Percentiles rank a stretch among this genome's conserved stretches.
Conservation (phyloP, 176 grass and related monocot genomes). For the Ensete glaucum region DNA sequence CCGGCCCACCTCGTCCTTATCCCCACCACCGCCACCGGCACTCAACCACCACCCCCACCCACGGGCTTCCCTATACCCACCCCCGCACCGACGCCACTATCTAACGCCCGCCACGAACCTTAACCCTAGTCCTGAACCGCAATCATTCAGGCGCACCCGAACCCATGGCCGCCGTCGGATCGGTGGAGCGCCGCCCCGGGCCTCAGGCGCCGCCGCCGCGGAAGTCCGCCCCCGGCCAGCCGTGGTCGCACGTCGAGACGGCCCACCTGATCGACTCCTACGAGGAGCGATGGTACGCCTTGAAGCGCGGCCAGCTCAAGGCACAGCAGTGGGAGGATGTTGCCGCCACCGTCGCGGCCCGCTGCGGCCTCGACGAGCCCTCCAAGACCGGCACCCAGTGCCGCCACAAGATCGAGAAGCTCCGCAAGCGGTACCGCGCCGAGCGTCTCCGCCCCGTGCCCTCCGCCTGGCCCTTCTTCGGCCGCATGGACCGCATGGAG, state of each 20-base stretch:
- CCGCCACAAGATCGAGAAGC: constrained; percentile 99
- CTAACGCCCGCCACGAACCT: constrained; percentile 33
- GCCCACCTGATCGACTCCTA: constrained; percentile 90
- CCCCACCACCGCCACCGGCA: constrained; percentile 23
- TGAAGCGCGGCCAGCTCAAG: constrained; percentile 86
- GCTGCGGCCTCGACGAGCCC: constrained; percentile 34
- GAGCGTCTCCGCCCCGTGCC: constrained; percentile 54
- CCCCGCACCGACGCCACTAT: constrained; percentile 14
- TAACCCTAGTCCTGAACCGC: constrained; percentile 11
- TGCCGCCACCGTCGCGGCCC: constrained; percentile 40
- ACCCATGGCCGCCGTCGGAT: constrained; percentile 20
- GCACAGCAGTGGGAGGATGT: constrained; percentile 95
- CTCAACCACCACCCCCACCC: constrained; percentile 31
- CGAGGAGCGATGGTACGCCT: constrained; percentile 65
- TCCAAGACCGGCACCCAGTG: constrained; percentile 88
- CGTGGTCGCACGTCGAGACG: constrained; percentile 73
- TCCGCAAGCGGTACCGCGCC: constrained; percentile 79
- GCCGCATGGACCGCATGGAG: constrained; percentile 72
- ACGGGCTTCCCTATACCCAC: constrained; percentile 20
- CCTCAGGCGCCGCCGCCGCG: constrained; percentile 8
- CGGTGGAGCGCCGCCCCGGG: constrained; percentile 13
- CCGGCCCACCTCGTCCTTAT: constrained; percentile 20
- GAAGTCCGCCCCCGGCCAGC: constrained; percentile 69
- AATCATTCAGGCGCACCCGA: not conserved
- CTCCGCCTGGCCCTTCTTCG: constrained; percentile 84